Base-by-base conservation (phyloP, 2,329 filamentous ascomycete species). In the Fusarium musae region DNA sequence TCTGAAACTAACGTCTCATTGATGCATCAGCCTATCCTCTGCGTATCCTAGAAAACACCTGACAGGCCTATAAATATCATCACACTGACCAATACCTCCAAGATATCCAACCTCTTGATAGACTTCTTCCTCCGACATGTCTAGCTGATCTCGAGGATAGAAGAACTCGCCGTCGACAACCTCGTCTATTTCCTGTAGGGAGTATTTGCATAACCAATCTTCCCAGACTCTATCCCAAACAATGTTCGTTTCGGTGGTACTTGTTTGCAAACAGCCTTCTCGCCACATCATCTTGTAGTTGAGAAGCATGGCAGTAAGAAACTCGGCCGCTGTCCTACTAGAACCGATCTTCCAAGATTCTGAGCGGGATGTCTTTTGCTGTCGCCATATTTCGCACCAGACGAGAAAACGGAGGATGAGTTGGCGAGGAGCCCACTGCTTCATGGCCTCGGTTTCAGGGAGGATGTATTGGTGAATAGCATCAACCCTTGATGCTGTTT, bases 201-300 rank as follows among this genome's bases (percentile, higher is more conserved):
- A 77, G 43, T 77, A 79, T 57, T 70, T 64, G 3, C 72, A 63
- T 46, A 80, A 23, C 81, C 80, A 82, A n/a, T 64, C 40, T 17
- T 79, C 73, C 80, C 80, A 82, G 11, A 76, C 47, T 16, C 59
- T 46, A 30, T 80, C 73, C 74, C 76, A 79, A 11, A 52, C 34
- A 10, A 69, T 39, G 9, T 69, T 66, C 15, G 57, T 44, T 4
- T 39, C 28, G 2, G 69, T 36, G 13, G 59, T 53, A 3, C 66
- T 58, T 32, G 50, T 54, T 6, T 43, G 40, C 23, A 78, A 69
- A 47, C 78, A 77, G 3, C 52, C 40, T 4, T 76, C 66, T 21
- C 40, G 39, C 30, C 70, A 67, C 70, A 81, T 75, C 34, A 64
- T 23, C 47, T 70, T 72, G 43, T 73, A 77, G 36, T 78, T 67